Evolutionary conservation across 176 grass and related monocot genomes (phyloP).

Genomic region (Oryza longistaminata): DNA sequence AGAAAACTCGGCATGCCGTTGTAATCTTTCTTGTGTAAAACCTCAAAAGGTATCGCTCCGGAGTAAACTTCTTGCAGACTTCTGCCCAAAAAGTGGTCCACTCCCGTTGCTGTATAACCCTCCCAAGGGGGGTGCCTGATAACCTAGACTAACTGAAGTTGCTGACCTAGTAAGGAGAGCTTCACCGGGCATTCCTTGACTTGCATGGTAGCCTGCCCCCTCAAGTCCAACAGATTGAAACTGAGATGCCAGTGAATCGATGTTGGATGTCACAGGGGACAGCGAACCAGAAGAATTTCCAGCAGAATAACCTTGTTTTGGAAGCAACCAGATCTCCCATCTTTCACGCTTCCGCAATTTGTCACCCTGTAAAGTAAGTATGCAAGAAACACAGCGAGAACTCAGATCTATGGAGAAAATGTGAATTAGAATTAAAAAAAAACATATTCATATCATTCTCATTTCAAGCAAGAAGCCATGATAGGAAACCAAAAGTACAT

Average conservation of each 20-base stretch:
- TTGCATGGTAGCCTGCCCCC: conserved; percentile 45
- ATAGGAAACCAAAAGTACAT: neutral
- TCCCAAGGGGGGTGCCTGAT: conserved; percentile 42
- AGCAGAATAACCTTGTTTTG: conserved; percentile 42
- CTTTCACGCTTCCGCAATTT: conserved; percentile 73
- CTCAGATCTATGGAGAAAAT: neutral
- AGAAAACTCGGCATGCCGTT: conserved; percentile 46
- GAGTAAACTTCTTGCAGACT: conserved; percentile 52
- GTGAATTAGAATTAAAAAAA: neutral
- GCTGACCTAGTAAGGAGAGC: conserved; percentile 61
- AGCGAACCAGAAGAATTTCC: conserved; percentile 33
- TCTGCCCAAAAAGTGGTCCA: conserved; percentile 45
- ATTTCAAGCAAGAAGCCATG: neutral
- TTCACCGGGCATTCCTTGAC: conserved; percentile 42
- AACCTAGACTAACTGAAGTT: conserved; percentile 55
- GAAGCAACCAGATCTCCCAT: conserved; percentile 80
- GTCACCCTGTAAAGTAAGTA: conserved; percentile 60
- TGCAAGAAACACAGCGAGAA: neutral
- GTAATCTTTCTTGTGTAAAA: conserved; percentile 27
- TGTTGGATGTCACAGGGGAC: conserved; percentile 49
- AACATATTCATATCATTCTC: neutral
- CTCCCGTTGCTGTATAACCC: conserved; percentile 29
- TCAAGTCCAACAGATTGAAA: conserved; percentile 69
- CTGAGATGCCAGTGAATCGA: conserved; percentile 38
- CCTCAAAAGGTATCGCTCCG: conserved; percentile 64